Base-by-base conservation (phyloP, 805 yeast species). In the Wickerhamomyces alni region DNA sequence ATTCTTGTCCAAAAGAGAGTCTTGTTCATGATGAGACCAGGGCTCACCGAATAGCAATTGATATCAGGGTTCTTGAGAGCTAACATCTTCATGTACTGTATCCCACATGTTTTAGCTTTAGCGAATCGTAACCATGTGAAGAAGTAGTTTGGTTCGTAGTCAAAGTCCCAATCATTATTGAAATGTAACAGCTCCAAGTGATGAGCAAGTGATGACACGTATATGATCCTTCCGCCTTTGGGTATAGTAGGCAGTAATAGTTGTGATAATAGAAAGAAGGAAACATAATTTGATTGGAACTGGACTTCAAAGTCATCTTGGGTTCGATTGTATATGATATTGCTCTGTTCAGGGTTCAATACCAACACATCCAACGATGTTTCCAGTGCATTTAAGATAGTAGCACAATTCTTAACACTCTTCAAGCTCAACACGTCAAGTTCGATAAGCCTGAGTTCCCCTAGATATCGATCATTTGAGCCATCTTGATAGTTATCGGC, bases 21-120 rank as follows among this genome's bases (percentile, higher is more conserved):
- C 2, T 95, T 80, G 51, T 80, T 79, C 84, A 87, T 80, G n/a
- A 85, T 86, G 47, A 85, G 72, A 0, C 96, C 96, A 0, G 95
- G 95, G 52, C 86, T 89, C 3, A 85, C 84, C 2, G 87, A 70
- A 28, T 76, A 59, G 41, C 80, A 77, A 29, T 80, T 57, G 9
- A 86, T 67, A 16, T 76, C 69, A 0, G 94, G 93, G 54, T 84
- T 71, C 42, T 79, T 70, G 28, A 75, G 64, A 0, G 91, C 75
- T 17, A 87, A 59, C 57, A 78, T 67, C 48, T 77, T 77, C 52
- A 78, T 72, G 52, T 78, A 74, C 50, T 87, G 96, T 33, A 86
- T 85, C 0, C 85, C 83, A 0, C 84, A 82, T 1, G 84, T 76
- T 54, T 87, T 87, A 12, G 93, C 85, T 59, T 77, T 61, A 1